A percentile compares a stretch with the other conserved stretches of the same genome.
phyloP scores from a whole-genome alignment of 306 rosid species.

The Sechiopsis laciniata region DNA sequence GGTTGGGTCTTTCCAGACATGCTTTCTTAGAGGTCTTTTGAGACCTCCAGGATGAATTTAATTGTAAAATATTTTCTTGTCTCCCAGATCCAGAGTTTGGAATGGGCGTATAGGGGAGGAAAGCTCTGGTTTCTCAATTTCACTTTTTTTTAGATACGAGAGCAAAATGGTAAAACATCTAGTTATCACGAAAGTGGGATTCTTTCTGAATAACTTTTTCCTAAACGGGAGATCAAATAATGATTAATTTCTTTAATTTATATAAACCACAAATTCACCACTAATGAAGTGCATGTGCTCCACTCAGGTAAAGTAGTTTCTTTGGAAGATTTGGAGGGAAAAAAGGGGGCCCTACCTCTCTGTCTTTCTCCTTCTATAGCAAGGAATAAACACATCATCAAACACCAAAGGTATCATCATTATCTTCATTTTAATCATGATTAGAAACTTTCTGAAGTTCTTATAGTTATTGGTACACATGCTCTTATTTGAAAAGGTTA shows the following conservation, averaged over 20 bases:
- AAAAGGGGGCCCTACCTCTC: not conserved
- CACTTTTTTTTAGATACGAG: not conserved
- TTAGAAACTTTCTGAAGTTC: constrained; percentile 15
- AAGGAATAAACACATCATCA: constrained; percentile 20
- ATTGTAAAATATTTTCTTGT: too few species aligned
- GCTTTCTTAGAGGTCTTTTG: too few species aligned
- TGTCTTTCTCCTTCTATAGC: constrained; percentile 9
- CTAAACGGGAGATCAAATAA: constrained; percentile 15
- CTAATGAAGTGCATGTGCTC: constrained; percentile 24
- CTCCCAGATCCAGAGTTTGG: too few species aligned
- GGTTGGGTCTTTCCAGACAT: too few species aligned
- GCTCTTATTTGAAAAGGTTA: constrained; percentile 17
- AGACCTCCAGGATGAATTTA: too few species aligned
- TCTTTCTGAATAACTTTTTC: not conserved
- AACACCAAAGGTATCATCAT: constrained; percentile 18
- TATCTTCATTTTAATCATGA: constrained; percentile 13
- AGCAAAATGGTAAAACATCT: not conserved
- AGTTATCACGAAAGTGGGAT: too few species aligned
- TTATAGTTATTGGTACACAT: constrained; percentile 13
- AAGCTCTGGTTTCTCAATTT: too few species aligned
- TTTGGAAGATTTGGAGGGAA: constrained; percentile 9
- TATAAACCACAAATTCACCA: constrained; percentile 17
- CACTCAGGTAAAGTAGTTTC: constrained; percentile 20
- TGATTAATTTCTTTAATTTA: constrained; percentile 17
- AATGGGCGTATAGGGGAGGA: too few species aligned